Percentiles rank a stretch among this genome's conserved stretches.
phyloP scores from a whole-genome alignment of 345 rosid species.

The Theobroma cacao region DNA sequence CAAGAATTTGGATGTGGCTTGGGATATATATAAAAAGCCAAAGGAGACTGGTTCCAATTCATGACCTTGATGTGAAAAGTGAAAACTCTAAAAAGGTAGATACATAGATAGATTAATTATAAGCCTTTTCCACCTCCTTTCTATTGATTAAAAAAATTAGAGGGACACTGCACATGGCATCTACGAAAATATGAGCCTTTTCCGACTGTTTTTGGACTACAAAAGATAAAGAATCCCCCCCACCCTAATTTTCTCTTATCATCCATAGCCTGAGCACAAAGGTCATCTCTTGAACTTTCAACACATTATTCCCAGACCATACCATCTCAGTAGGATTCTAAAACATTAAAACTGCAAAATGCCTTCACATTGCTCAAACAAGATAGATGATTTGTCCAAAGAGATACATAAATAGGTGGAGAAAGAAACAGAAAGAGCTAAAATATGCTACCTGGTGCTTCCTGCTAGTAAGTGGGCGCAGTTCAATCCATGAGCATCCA shows the following conservation, averaged over 20 bases:
- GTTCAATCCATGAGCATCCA: constrained; percentile 92
- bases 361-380: neutral
- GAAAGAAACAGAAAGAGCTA: neutral
- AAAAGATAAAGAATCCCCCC: neutral
- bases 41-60: neutral
- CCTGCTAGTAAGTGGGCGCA: constrained; percentile 71
- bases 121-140: neutral
- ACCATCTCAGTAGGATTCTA: neutral
- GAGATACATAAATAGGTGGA: neutral
- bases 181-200: too few relatives aligned
- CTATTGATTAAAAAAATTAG: too few relatives aligned
- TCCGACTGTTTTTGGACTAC: neutral
- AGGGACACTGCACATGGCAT: too few relatives aligned
- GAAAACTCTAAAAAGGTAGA: neutral
- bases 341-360: neutral
- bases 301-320: neutral
- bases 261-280: neutral
- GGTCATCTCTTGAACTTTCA: neutral
- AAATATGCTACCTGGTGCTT: constrained; percentile 81
- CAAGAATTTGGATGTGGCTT: neutral
- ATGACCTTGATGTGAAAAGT: neutral
- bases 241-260: neutral
- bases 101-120: neutral
- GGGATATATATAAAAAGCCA: neutral
- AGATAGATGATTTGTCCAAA: neutral